A percentile compares a stretch with the other conserved stretches of the same genome.
phyloP scores from a whole-genome alignment of 129 eudicot species.

The Solidago caesia region DNA sequence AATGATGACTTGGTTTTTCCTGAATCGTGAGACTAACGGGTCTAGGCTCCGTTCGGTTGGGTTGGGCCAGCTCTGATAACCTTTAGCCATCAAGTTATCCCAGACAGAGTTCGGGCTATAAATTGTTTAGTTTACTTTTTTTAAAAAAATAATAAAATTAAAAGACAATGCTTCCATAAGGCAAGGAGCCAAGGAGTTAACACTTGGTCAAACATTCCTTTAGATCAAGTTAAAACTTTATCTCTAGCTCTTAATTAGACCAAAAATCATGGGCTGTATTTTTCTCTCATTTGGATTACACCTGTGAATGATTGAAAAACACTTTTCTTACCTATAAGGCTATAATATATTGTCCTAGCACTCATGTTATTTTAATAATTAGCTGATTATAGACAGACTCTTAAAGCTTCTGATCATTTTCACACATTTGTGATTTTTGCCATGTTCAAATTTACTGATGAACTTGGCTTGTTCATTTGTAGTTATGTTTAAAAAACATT shows the following conservation, averaged over 20 bases:
- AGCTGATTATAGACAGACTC: too few species aligned
- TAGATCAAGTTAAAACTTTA: slow-evolving; percentile 13
- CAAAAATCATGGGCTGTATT: background rate
- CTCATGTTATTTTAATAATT: background rate
- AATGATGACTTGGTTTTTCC: too few species aligned
- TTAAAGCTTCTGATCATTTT: too few species aligned
- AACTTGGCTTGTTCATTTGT: too few species aligned
- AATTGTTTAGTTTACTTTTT: background rate
- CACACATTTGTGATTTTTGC: too few species aligned
- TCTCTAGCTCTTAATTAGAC: background rate
- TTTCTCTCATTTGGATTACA: slow-evolving; percentile 26
- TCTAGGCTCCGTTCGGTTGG: too few species aligned
- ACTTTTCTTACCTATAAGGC: slow-evolving; percentile 19
- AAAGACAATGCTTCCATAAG: slow-evolving; percentile 22
- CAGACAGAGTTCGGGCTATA: background rate
- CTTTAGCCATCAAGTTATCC: too few species aligned
- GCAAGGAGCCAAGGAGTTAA: slow-evolving; percentile 34
- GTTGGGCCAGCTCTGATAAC: too few species aligned
- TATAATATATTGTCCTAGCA: slow-evolving; percentile 5
- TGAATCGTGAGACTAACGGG: too few species aligned
- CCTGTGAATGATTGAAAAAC: slow-evolving; percentile 38
- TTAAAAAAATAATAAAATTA: slow-evolving; percentile 4
- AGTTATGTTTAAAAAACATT: too few species aligned
- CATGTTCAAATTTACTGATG: too few species aligned
- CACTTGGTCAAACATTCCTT: slow-evolving; percentile 37